Percentiles rank a stretch among this genome's conserved stretches.
These are phyloP conservation scores for Colletotrichum tropicicola DNA, from an alignment of 2,329 filamentous ascomycete species.

Conservation along the genomic window DNA sequence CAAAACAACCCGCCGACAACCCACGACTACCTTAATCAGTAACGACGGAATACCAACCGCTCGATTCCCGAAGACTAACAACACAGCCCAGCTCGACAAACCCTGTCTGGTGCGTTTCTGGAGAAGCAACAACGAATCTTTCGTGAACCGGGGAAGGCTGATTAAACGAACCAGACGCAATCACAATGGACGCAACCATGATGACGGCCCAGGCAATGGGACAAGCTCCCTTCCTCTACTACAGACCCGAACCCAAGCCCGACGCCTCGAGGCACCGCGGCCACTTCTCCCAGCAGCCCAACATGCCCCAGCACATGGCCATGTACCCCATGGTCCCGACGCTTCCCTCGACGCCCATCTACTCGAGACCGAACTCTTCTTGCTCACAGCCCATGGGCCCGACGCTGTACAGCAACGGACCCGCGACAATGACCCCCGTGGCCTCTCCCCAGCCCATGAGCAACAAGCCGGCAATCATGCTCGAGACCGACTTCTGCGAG, in stretches of 20 bases:
- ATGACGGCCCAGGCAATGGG: constrained; percentile 68
- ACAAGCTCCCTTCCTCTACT: constrained; percentile 87
- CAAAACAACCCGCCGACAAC: constrained; percentile 8
- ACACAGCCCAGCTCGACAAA: constrained; percentile 20
- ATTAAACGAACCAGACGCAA: constrained; percentile 35
- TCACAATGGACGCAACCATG: constrained; percentile 72
- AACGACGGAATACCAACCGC: constrained; percentile 1
- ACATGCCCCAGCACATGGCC: constrained; percentile 55
- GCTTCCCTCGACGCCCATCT: constrained; percentile 70
- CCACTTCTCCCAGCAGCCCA: constrained; percentile 68
- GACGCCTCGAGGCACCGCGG: constrained; percentile 76
- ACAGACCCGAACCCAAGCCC: constrained; percentile 78
- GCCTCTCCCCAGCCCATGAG: constrained; percentile 78
- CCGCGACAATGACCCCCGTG: constrained; percentile 75
- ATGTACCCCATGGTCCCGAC: constrained; percentile 65
- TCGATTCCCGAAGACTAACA: constrained; percentile 17
- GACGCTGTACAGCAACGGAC: constrained; percentile 65
- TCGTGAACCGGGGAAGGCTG: constrained; percentile 27
- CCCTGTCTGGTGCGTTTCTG: constrained; percentile 41
- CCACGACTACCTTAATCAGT: constrained; percentile 8
- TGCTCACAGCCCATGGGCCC: constrained; percentile 68
- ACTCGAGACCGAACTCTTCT: constrained; percentile 72
- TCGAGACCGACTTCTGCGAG: constrained; percentile 79
- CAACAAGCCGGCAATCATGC: constrained; percentile 76
- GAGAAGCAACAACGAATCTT: background rate